Conservation (phyloP, 169 alveolate species). For the Babesia sp. region DNA sequence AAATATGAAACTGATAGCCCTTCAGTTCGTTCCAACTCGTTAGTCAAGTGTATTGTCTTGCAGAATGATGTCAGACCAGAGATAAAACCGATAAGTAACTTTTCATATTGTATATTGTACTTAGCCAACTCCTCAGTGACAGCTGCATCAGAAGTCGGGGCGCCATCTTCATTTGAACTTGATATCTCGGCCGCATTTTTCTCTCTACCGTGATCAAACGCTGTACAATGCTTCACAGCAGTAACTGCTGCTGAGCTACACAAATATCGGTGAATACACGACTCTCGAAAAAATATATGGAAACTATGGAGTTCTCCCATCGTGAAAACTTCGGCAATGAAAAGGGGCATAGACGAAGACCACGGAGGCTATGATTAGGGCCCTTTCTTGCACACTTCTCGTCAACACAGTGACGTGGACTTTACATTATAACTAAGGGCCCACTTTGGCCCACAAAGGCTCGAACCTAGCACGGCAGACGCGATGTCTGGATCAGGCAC, state of each 20-base stretch:
- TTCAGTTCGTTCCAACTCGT: constrained; percentile 38
- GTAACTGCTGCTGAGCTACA: constrained; percentile 38
- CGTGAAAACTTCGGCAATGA: too few relatives aligned
- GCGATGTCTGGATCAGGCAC: too few relatives aligned
- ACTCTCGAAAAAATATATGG: constrained; percentile 36
- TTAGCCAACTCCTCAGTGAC: constrained; percentile 19
- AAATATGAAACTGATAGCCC: constrained; percentile 57
- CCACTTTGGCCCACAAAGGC: too few relatives aligned
- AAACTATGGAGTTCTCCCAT: constrained; percentile 59
- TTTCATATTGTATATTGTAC: constrained; percentile 52
- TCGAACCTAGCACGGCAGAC: too few relatives aligned
- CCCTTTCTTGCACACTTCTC: too few relatives aligned
- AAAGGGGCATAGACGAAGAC: too few relatives aligned
- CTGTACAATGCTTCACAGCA: constrained; percentile 46
- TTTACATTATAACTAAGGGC: too few relatives aligned
- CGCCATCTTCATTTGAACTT: not conserved
- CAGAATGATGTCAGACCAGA: constrained; percentile 57
- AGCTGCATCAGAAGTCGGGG: not conserved
- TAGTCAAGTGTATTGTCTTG: constrained; percentile 55
- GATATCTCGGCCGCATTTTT: not conserved
- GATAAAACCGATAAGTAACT: constrained; percentile 52
- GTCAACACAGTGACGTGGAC: too few relatives aligned
- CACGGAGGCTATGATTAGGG: too few relatives aligned
- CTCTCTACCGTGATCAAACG: not conserved
- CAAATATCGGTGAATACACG: constrained; percentile 37